Evolutionary conservation across 108 stramenopile species (phyloP).

Genomic region (Parietichytrium sp.): DNA sequence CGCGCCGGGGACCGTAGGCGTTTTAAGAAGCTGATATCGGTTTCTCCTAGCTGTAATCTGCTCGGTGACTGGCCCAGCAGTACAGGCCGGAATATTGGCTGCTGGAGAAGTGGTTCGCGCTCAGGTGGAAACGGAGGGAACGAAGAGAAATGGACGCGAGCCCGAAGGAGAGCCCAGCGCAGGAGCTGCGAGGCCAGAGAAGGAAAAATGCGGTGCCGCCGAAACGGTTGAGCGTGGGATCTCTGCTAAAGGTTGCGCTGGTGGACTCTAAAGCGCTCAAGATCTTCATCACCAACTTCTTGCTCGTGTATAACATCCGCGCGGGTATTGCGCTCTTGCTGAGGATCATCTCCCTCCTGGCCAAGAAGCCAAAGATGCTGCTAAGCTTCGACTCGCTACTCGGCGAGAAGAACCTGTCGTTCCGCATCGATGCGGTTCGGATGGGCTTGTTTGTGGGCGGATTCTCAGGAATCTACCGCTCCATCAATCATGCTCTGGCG

Average conservation of each 20-base stretch:
- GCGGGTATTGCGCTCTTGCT: constrained; percentile 31
- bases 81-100: no score
- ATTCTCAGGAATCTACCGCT: not conserved
- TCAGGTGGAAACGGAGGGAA: no score
- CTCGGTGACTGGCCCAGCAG: no score
- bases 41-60: no score
- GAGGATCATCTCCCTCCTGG: not conserved
- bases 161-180: no score
- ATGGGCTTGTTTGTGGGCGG: constrained; percentile 25
- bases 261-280: constrained; percentile 18
- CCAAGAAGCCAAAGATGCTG: not conserved
- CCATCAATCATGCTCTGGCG: not conserved
- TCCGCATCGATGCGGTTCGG: constrained; percentile 30
- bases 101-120: no score
- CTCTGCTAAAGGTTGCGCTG: not conserved
- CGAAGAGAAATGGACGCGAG: no score
- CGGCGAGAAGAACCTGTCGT: constrained; percentile 4
- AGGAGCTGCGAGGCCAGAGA: no score
- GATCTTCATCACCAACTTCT: not conserved
- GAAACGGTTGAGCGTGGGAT: no score
- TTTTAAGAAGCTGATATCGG: no score
- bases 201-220: no score
- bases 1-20: no score
- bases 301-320: constrained; percentile 36
- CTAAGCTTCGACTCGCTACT: not conserved